Conservation (phyloP, 73 alveolate species). For the Paramecium tetraurelia region DNA sequence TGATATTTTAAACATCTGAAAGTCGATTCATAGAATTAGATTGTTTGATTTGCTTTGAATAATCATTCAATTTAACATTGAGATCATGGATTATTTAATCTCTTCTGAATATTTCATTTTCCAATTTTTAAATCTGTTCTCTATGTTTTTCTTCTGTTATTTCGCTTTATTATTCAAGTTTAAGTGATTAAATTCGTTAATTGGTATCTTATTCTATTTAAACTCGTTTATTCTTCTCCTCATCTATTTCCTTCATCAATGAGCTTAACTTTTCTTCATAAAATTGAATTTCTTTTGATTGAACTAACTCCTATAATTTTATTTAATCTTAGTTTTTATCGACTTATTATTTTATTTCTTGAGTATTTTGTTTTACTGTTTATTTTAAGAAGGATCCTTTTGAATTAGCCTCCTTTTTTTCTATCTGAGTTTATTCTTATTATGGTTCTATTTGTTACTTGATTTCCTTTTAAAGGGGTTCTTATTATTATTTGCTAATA, state of each 20-base stretch:
- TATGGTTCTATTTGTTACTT: not conserved
- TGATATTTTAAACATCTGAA: not conserved
- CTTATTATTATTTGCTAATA: not conserved
- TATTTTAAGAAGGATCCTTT: not conserved
- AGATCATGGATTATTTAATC: not conserved
- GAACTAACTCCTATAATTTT: not conserved
- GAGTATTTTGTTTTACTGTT: not conserved
- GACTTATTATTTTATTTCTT: not conserved
- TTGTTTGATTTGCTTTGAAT: not conserved
- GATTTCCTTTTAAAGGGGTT: not conserved
- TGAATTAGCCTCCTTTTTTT: not conserved
- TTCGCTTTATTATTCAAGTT: not conserved
- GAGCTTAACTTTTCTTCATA: not conserved
- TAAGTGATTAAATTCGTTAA: not conserved
- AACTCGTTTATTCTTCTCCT: not conserved
- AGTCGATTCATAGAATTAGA: not conserved
- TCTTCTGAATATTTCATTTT: not conserved
- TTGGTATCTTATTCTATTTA: not conserved
- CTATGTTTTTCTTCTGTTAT: not conserved
- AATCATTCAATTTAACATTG: not conserved
- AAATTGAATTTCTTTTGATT: not conserved
- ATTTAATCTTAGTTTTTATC: not conserved
- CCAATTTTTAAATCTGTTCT: not conserved
- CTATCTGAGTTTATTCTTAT: not conserved
- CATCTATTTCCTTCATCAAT: not conserved